Conservation (phyloP, 495 filamentous ascomycete species). For the Penicillium lividum region DNA sequence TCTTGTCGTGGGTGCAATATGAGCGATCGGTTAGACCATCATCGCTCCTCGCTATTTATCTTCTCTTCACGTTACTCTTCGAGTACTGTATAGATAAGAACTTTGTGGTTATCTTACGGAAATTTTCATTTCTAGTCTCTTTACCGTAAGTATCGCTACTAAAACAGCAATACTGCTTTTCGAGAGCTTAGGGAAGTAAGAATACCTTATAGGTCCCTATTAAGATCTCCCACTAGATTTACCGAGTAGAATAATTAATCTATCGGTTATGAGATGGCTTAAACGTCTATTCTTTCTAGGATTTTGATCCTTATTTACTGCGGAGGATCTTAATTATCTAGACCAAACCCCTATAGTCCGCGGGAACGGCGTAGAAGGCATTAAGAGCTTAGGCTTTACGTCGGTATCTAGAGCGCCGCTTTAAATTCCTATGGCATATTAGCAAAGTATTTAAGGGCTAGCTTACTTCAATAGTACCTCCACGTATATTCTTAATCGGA, state of each 20-base stretch:
- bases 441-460: not conserved
- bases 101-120: conserved; percentile 1
- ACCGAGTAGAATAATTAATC: conserved; percentile 18
- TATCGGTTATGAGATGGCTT: conserved; percentile 20
- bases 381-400: not conserved
- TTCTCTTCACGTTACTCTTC: conserved; percentile 19
- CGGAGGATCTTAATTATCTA: not conserved
- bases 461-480: not conserved
- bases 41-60: conserved; percentile 20
- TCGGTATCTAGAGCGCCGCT: conserved; percentile 1
- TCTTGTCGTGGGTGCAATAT: conserved; percentile 21
- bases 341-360: conserved; percentile 3
- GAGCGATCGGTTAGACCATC: conserved; percentile 22
- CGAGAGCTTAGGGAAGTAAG: conserved; percentile 1
- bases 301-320: conserved; percentile 3
- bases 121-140: not conserved
- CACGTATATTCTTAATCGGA: conserved; percentile 1
- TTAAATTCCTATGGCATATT: conserved; percentile 2
- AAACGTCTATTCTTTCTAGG: conserved; percentile 13
- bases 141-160: not conserved
- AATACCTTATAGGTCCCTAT: conserved; percentile 1
- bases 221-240: not conserved
- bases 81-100: conserved; percentile 10
- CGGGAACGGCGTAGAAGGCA: not conserved
- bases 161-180: conserved; percentile 1